Evolutionary conservation across 345 rosid genomes (phyloP).

Genomic region (Triadica sebifera): DNA sequence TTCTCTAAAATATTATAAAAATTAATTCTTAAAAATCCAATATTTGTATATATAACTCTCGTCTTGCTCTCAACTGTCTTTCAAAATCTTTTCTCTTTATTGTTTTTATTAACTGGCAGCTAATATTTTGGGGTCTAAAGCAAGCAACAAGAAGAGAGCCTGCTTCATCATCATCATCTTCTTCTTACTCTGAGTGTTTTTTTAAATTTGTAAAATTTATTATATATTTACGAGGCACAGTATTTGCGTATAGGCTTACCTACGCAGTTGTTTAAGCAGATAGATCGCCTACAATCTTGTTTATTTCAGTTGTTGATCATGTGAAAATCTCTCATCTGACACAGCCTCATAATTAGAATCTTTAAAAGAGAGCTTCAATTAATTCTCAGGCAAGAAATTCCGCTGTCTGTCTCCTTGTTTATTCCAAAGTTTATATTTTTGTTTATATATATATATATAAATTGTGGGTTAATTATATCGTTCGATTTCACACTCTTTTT

Average conservation of each 20-base stretch:
- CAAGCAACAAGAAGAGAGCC: neutral
- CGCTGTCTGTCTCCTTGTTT: neutral
- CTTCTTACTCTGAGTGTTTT: neutral
- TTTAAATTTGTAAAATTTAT: neutral
- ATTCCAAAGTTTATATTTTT: neutral
- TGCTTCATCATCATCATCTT: neutral
- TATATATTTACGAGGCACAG: neutral
- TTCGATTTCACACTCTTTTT: neutral
- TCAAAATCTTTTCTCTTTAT: neutral
- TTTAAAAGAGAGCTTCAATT: too few species aligned
- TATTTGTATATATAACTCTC: too few species aligned
- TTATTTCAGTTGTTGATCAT: neutral
- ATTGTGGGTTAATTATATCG: neutral
- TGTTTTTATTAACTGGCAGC: neutral
- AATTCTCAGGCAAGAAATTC: neutral
- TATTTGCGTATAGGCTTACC: neutral
- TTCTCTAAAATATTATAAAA: too few species aligned
- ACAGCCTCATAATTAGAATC: too few species aligned
- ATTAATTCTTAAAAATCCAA: too few species aligned
- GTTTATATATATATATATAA: neutral
- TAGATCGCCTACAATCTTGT: conserved; percentile 4
- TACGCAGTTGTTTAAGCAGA: neutral
- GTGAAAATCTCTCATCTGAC: neutral
- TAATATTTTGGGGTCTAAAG: neutral
- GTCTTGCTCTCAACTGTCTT: neutral